Conservation (phyloP, 768 basidiomycete species). For the Clavulina sp. region DNA sequence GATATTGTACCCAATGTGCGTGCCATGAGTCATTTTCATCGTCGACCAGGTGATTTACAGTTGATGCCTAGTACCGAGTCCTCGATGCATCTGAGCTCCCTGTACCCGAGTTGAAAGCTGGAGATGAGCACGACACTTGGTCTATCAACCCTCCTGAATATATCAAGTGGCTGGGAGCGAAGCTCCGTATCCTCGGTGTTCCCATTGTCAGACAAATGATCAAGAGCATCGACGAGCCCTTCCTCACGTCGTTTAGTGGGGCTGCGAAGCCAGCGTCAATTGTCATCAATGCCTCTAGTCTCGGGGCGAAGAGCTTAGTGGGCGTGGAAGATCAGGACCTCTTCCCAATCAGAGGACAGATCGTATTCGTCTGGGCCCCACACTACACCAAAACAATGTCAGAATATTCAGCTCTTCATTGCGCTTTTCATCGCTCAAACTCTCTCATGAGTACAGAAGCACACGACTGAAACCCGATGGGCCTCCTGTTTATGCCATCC, state of each 20-base stretch:
- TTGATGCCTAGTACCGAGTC: neutral
- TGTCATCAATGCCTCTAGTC: constrained; percentile 39
- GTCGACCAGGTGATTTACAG: constrained; percentile 14
- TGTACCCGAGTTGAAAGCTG: neutral
- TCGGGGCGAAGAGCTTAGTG: constrained; percentile 52
- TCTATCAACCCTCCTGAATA: constrained; percentile 35
- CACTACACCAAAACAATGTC: constrained; percentile 24
- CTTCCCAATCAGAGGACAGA: constrained; percentile 71
- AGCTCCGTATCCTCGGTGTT: constrained; percentile 20
- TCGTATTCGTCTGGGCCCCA: constrained; percentile 56
- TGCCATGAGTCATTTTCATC: constrained; percentile 16
- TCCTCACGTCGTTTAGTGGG: constrained; percentile 7
- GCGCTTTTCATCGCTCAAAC: neutral
- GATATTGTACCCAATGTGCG: constrained; percentile 25
- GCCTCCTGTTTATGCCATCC: constrained; percentile 38
- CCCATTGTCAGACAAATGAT: constrained; percentile 28
- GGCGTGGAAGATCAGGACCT: constrained; percentile 65
- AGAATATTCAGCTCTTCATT: constrained; percentile 21
- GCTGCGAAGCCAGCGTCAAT: constrained; percentile 11
- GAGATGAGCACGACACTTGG: constrained; percentile 27
- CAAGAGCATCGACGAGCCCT: constrained; percentile 29
- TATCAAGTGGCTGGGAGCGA: constrained; percentile 28
- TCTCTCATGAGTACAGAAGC: neutral
- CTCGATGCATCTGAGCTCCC: neutral
- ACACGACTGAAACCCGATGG: neutral